phyloP scores from a whole-genome alignment of 2,329 filamentous ascomycete genomes.

The Penicillium brasilianum region DNA sequence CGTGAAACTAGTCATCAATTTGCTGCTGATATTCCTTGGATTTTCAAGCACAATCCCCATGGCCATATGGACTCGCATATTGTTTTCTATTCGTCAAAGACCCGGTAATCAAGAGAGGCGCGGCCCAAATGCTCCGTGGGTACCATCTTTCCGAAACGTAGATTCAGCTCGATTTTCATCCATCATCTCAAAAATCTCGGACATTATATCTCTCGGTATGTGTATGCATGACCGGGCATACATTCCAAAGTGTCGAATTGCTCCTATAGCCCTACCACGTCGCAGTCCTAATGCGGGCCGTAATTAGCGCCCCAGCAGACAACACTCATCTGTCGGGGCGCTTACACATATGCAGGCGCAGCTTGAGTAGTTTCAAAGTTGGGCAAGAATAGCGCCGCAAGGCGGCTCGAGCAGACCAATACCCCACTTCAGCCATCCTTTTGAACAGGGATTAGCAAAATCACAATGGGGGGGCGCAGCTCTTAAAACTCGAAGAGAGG shows the following conservation, averaged over 20 bases:
- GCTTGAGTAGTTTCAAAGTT: conserved; percentile 16
- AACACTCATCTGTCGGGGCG: conserved; percentile 11
- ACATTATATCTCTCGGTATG: too few species aligned
- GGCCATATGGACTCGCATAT: too few species aligned
- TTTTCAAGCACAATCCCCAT: background rate
- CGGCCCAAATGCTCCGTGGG: too few species aligned
- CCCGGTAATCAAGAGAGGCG: too few species aligned
- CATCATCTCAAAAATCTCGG: too few species aligned
- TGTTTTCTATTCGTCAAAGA: too few species aligned
- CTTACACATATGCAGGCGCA: conserved; percentile 20
- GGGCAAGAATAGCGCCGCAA: background rate
- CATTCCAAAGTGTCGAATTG: too few species aligned
- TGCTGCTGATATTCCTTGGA: background rate
- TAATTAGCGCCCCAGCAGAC: conserved; percentile 16
- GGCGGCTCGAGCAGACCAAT: conserved; percentile 2
- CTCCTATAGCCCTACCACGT: background rate
- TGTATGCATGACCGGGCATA: too few species aligned
- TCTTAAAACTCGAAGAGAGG: conserved; percentile 5
- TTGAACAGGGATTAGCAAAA: background rate
- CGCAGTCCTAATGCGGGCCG: conserved; percentile 13
- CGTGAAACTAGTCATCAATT: background rate
- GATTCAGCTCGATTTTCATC: too few species aligned
- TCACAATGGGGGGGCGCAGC: background rate
- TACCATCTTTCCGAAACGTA: too few species aligned
- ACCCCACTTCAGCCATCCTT: background rate